Evolutionary conservation across 208 protist species (phyloP).

Genomic region (Leishmania lainsoni): DNA sequence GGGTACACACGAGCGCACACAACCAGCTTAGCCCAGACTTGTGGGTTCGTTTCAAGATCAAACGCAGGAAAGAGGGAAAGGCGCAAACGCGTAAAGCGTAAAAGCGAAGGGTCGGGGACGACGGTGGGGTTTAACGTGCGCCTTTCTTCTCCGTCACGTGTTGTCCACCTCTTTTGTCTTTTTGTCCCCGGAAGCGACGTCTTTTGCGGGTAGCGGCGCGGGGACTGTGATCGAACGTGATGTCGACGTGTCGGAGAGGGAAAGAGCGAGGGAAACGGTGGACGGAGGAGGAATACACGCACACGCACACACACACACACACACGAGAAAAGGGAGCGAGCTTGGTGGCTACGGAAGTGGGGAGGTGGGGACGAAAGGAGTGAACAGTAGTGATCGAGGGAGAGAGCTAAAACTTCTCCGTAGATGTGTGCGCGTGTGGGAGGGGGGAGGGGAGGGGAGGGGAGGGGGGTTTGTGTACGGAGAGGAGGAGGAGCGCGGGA

Average conservation of each 20-base stretch:
- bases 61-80: not conserved
- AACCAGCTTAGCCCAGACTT: not conserved
- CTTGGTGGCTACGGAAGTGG: not conserved
- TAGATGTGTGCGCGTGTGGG: not conserved
- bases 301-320: not conserved
- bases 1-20: not conserved
- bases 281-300: not conserved
- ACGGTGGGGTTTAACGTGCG: not conserved
- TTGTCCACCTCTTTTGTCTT: not conserved
- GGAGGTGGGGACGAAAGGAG: not conserved
- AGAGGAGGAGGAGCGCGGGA: not conserved
- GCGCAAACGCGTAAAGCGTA: not conserved
- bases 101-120: too few species aligned
- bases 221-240: not conserved
- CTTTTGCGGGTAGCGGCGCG: not conserved
- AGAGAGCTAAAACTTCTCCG: conserved; percentile 1
- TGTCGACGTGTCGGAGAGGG: not conserved
- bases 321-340: conserved; percentile 6
- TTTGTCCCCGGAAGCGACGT: not conserved
- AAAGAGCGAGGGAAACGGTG: not conserved
- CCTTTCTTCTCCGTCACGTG: too few species aligned
- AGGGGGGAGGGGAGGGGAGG: too few species aligned
- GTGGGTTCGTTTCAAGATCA: not conserved
- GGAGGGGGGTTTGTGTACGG: not conserved
- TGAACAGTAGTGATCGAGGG: not conserved